Evolutionary conservation across 371 early-diverging fungal species (phyloP), one percentile per base, ranked within the genome.

Genomic region (Mucor sp.): DNA sequence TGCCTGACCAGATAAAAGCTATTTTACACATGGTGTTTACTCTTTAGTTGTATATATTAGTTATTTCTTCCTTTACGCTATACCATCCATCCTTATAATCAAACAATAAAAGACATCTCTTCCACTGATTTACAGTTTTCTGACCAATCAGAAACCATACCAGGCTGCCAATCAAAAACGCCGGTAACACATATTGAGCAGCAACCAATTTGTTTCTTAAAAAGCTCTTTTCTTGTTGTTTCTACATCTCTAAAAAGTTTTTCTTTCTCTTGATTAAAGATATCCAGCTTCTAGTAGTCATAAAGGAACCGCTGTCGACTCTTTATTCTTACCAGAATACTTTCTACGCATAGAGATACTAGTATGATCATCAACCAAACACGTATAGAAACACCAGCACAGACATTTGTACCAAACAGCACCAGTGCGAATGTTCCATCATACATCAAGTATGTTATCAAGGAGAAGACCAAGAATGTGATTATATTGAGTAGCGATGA

Each of bases 401-500:
- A 56, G 28, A 50, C 50, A 17, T 56, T 56, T 56, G 56, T 56
- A 30, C 32, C 56, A 27, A 30, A 17, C 28, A 56, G 5, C 12
- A 56, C 28, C 21, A 50, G 50, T 50, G 12, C 50, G 23, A 50
- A 21, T 50, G 2, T 8, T 50, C 8, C 8, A 9, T 23, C 50
- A 11, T 50, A 12, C 50, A 50, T 65, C 21, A 65, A 32, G 1
- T 65, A 65, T 33, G 60, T 58, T 28, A 17, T 35, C 19, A 66
- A 53, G 12, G 53, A 66, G 19, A 66, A 50, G 25, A 28, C 23
- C 28, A 59, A 60, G 37, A 60, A 37, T 53, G 39, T 60, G 9
- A 60, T 66, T 60, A n/a, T 66, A 3, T 33, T 66, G 9, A 53
- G 50, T 19, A 60, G 66, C 53, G 66, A 60, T 37, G 66, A 60